These are phyloP conservation scores for Serpula lacrymans DNA, from an alignment of 768 basidiomycete species.

Conservation along the genomic window DNA sequence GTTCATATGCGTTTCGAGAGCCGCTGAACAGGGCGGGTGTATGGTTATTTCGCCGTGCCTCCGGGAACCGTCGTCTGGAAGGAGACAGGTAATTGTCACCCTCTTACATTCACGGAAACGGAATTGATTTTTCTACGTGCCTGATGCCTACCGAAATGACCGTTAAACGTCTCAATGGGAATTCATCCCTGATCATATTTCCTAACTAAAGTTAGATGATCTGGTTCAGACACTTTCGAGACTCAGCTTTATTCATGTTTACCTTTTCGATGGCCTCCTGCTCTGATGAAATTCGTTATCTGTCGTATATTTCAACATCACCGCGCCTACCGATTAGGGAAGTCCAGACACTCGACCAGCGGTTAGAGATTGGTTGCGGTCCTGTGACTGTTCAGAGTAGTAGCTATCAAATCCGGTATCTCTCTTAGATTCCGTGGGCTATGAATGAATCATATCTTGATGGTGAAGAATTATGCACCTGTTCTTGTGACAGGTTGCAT, in stretches of 20 bases:
- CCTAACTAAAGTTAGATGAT: constrained; percentile 31
- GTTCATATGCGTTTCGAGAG: constrained; percentile 34
- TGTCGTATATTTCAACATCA: constrained; percentile 14
- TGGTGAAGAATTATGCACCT: constrained; percentile 9
- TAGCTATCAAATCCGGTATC: constrained; percentile 17
- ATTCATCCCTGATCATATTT: constrained; percentile 23
- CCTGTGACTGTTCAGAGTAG: constrained; percentile 7
- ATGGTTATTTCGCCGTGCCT: constrained; percentile 25
- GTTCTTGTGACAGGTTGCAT: constrained; percentile 16
- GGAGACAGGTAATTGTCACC: constrained; percentile 24
- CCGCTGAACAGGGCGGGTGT: constrained; percentile 25
- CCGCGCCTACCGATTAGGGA: constrained; percentile 14
- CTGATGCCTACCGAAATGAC: constrained; percentile 20
- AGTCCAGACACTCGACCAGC: neutral
- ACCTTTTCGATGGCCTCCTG: neutral
- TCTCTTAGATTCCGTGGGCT: constrained; percentile 4
- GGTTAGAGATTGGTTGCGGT: too few species aligned
- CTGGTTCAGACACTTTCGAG: constrained; percentile 16
- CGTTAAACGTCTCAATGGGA: constrained; percentile 11
- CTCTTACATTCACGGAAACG: constrained; percentile 26
- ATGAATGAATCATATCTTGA: constrained; percentile 5
- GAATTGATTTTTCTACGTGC: constrained; percentile 22
- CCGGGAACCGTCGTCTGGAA: constrained; percentile 19
- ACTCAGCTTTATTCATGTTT: constrained; percentile 5
- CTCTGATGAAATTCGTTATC: neutral